These are phyloP conservation scores for Tetracentron sinense DNA, from an alignment of 164 flowering plant species.

Conservation along the genomic window DNA sequence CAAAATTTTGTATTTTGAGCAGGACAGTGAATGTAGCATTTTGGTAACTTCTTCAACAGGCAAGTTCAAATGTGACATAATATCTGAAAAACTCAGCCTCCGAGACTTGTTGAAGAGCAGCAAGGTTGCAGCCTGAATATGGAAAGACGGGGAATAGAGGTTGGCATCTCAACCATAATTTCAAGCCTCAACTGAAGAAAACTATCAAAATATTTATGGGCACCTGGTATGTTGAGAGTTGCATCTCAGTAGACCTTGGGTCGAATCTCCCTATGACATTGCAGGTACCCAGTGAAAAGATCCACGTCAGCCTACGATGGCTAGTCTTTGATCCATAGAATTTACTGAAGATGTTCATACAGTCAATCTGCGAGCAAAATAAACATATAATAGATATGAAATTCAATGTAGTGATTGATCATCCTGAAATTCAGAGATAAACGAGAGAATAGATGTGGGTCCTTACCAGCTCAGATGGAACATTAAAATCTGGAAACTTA, in stretches of 20 bases:
- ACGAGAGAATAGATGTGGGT: not conserved
- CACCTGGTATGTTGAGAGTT: constrained; percentile 37
- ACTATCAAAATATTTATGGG: not conserved
- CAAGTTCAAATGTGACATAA: constrained; percentile 30
- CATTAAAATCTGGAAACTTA: constrained; percentile 38
- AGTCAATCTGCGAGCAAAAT: constrained; percentile 21
- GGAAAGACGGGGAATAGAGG: not conserved
- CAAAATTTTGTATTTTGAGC: constrained; percentile 40
- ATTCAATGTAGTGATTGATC: not conserved
- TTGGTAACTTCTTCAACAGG: constrained; percentile 32
- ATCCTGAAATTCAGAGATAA: not conserved
- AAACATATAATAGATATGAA: not conserved
- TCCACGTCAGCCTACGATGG: constrained; percentile 35
- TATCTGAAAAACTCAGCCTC: constrained; percentile 34
- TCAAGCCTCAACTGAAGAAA: not conserved
- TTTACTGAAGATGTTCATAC: constrained; percentile 26
- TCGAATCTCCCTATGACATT: constrained; percentile 33
- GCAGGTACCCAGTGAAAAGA: constrained; percentile 37
- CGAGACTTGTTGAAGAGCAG: constrained; percentile 36
- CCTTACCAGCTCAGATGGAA: constrained; percentile 44
- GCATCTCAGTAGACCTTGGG: constrained; percentile 27
- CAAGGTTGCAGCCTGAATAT: constrained; percentile 32
- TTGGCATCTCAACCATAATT: not conserved
- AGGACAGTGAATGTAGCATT: constrained; percentile 40
- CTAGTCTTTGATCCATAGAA: constrained; percentile 28